A percentile compares a stretch with the other conserved stretches of the same genome.
Conservation (phyloP, 257 asterid species). For the Datura wrightii region DNA sequence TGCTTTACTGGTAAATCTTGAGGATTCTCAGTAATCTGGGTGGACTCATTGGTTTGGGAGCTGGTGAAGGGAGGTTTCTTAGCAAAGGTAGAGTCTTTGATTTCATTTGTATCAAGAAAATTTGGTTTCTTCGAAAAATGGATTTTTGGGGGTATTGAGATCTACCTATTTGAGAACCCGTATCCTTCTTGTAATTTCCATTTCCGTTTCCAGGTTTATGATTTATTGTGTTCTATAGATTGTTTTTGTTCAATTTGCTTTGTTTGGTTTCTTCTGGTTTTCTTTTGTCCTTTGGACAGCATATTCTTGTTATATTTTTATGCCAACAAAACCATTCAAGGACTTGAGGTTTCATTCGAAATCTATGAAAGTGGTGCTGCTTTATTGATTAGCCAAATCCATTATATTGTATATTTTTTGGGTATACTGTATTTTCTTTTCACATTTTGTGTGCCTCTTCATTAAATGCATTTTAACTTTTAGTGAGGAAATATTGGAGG, state of each 20-base stretch:
- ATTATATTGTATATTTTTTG: background rate
- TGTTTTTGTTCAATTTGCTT: background rate
- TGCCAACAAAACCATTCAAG: background rate
- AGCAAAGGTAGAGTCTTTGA: conserved; percentile 51
- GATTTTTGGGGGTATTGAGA: conserved; percentile 49
- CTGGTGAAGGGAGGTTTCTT: conserved; percentile 30
- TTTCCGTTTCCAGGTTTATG: background rate
- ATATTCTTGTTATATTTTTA: background rate
- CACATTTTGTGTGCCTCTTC: conserved; percentile 30
- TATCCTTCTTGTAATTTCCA: background rate
- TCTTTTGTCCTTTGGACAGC: background rate
- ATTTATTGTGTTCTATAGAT: background rate
- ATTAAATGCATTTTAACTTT: conserved; percentile 37
- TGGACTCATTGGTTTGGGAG: conserved; percentile 40
- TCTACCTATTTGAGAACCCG: conserved; percentile 39
- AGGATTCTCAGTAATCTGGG: conserved; percentile 40
- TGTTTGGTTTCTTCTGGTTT: background rate
- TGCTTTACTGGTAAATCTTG: conserved; percentile 45
- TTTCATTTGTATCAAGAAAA: background rate
- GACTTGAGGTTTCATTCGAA: background rate
- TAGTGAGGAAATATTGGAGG: conserved; percentile 34
- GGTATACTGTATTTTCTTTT: conserved; percentile 16
- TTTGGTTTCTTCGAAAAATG: background rate
- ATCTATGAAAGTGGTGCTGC: background rate
- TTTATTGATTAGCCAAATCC: conserved; percentile 22